A percentile compares a stretch with the other conserved stretches of the same genome.
Evolutionary conservation across 2,329 filamentous ascomycete species (phyloP).

Genomic region (Trichophyton rubrum): DNA sequence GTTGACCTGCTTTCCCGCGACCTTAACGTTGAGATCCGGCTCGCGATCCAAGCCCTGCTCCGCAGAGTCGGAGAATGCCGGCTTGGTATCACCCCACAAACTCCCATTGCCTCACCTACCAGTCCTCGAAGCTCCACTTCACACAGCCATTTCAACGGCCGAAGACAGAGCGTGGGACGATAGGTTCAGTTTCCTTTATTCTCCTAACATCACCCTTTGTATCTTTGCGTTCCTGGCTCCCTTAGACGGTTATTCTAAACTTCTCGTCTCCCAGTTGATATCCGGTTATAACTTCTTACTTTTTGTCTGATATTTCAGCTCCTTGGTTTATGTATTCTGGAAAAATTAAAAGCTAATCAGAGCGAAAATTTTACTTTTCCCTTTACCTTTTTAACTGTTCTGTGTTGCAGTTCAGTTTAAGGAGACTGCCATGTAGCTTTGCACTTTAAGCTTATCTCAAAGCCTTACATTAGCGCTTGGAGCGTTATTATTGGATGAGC

Average conservation of each 20-base stretch:
- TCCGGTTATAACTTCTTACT: neutral
- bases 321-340: constrained; percentile 3
- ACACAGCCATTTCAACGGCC: constrained; percentile 17
- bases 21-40: constrained; percentile 63
- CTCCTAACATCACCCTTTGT: neutral
- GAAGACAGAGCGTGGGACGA: neutral
- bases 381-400: neutral
- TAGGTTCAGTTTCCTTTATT: neutral
- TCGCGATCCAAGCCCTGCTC: constrained; percentile 64
- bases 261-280: neutral
- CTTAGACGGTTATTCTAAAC: neutral
- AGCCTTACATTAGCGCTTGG: neutral
- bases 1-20: constrained; percentile 76
- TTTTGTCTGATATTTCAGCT: neutral
- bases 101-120: constrained; percentile 20
- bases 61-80: constrained; percentile 69
- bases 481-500: neutral
- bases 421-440: no score
- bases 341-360: constrained; percentile 3
- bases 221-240: neutral
- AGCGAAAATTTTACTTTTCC: neutral
- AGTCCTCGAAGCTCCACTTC: constrained; percentile 28
- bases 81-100: constrained; percentile 33
- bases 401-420: neutral
- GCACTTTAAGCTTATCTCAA: neutral